A percentile compares a stretch with the other conserved stretches of the same genome.
Conservation (phyloP, 2,329 filamentous ascomycete genomes). For the Fusarium continuum region DNA sequence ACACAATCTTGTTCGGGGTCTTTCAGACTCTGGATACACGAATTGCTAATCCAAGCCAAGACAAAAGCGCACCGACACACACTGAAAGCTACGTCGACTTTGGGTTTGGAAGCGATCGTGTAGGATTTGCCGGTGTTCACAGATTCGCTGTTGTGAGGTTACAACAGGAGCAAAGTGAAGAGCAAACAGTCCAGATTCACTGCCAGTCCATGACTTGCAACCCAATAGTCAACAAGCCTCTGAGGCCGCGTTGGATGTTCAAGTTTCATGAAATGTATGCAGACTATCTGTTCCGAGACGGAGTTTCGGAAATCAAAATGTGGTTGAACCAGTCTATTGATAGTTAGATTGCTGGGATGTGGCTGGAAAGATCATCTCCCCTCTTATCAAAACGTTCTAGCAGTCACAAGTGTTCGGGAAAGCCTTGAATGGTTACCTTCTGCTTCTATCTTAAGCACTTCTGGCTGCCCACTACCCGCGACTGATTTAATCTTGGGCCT, state of each 20-base stretch:
- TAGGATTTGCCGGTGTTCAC: slow-evolving; percentile 43
- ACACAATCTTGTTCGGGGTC: slow-evolving; percentile 39
- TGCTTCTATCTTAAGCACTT: neutral
- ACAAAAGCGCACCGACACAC: neutral
- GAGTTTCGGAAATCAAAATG: slow-evolving; percentile 32
- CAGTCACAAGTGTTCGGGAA: neutral
- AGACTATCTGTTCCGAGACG: slow-evolving; percentile 41
- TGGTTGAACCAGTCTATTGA: slow-evolving; percentile 10
- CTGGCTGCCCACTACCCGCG: neutral
- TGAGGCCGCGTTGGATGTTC: slow-evolving; percentile 21
- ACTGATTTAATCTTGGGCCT: neutral
- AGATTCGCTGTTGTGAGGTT: slow-evolving; percentile 42
- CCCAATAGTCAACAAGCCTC: slow-evolving; percentile 31
- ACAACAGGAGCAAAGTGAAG: neutral
- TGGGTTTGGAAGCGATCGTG: slow-evolving; percentile 42
- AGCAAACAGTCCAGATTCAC: slow-evolving; percentile 28
- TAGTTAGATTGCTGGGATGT: neutral
- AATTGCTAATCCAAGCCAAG: neutral
- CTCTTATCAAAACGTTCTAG: neutral
- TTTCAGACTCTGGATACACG: slow-evolving; percentile 42
- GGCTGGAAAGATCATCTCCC: neutral
- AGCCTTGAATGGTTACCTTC: neutral
- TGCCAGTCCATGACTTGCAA: slow-evolving; percentile 42
- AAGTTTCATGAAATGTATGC: slow-evolving; percentile 42
- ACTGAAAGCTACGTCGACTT: slow-evolving; percentile 44